phyloP scores from a whole-genome alignment of 331 rosid genomes.

The Malus hybrid region DNA sequence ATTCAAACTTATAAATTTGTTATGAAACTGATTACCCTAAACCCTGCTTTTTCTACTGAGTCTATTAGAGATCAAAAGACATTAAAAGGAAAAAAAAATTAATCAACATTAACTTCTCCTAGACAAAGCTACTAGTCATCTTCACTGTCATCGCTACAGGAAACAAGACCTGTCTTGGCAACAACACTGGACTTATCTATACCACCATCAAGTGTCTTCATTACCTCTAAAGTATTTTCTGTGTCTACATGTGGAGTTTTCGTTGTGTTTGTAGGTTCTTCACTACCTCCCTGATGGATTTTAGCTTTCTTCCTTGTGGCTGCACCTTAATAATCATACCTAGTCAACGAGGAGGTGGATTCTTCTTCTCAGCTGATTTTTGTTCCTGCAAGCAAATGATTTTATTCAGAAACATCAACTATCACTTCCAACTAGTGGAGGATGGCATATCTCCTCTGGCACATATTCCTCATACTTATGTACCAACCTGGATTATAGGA shows the following conservation, averaged over 20 bases:
- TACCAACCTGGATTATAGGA: conserved; percentile 25
- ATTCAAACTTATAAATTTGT: neutral
- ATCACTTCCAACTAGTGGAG: neutral
- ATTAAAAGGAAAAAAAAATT: neutral
- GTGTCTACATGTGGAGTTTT: conserved; percentile 9
- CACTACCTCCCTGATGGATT: conserved; percentile 29
- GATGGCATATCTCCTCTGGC: neutral
- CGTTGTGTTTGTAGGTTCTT: conserved; percentile 25
- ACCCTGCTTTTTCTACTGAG: neutral
- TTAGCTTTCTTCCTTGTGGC: conserved; percentile 68
- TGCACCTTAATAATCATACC: conserved; percentile 67
- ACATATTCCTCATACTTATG: neutral
- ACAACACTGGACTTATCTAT: conserved; percentile 25
- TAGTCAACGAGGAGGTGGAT: conserved; percentile 38
- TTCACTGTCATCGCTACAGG: conserved; percentile 84
- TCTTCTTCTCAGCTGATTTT: conserved; percentile 51
- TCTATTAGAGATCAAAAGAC: neutral
- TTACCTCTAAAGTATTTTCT: conserved; percentile 24
- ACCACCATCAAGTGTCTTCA: conserved; percentile 17
- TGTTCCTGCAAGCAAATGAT: conserved; percentile 50
- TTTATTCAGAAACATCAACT: conserved; percentile 6
- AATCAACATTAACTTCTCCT: neutral
- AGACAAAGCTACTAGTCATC: conserved; percentile 30
- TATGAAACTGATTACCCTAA: neutral
- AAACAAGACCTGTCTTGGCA: conserved; percentile 47